Evolutionary conservation across 108 stramenopile genomes (phyloP), one percentile per base, ranked within the genome.

Genomic region (Conticribra guillardii): DNA sequence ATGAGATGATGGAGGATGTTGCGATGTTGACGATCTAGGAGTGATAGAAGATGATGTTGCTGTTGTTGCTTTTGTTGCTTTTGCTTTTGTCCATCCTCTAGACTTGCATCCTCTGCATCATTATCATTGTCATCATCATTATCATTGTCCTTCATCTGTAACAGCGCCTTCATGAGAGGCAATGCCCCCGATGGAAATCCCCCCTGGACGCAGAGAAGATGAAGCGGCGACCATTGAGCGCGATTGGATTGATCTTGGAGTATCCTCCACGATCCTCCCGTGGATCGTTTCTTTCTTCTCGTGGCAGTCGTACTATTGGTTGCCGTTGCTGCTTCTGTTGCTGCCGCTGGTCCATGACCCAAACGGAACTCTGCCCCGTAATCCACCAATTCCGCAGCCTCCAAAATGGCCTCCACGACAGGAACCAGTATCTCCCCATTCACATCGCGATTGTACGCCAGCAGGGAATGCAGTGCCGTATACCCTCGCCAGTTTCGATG

Each of bases 141-240:
- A 26, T 30, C 19, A 34, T 47, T 31, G 31, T 69, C 48, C 17
- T 55, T 29, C 64, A 70, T 59, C 65, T 71, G 69, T 28, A 79
- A 48, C 22, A 71, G 22, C 18, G 56, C 34, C 34, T 31, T 56
- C 19, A 56, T 44, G 1, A 65, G 28, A 32, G 58, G 32, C 1
- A 71, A 53, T 22, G 64, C 68, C 5, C 76, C 76, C 2, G 8
- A 52, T 2, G 56, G 22, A 37, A 64, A 26, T 0, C 76, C 76
- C 24, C 76, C 76, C 26, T 69, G 76, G 1, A 77, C 68, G 54
- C 68, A 79, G 21, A 71, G 24, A 4, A 79, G 47, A 53, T 79
- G 77, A 51, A 79, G 60, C 24, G 77, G 77, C 8, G 70, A 79
- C 70, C 64, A 67, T 19, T 45, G 57, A 0, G 70, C 69, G 19